These are phyloP conservation scores for Podaxis mareebaensis DNA, from an alignment of 768 basidiomycete species.

Conservation along the genomic window DNA sequence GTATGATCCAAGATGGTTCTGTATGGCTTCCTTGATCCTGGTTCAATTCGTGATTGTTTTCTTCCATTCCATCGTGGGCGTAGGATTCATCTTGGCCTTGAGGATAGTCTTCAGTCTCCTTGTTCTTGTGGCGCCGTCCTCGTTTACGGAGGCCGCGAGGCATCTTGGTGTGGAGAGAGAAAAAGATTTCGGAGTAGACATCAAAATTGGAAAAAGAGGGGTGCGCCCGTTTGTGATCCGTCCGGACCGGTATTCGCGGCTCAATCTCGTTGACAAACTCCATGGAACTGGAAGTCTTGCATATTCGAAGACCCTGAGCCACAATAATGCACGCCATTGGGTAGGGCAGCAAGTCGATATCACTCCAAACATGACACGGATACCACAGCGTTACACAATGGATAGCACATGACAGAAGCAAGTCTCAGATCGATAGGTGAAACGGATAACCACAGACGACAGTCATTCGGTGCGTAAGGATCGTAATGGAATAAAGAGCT, in stretches of 20 bases:
- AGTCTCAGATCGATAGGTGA: not conserved
- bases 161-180: conserved; percentile 38
- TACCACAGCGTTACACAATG: too few species aligned
- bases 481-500: not conserved
- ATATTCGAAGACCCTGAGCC: too few species aligned
- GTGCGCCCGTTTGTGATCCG: conserved; percentile 1
- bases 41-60: conserved; percentile 19
- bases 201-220: not conserved
- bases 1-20: conserved; percentile 74
- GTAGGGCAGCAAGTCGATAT: too few species aligned
- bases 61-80: conserved; percentile 4
- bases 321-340: too few species aligned
- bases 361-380: too few species aligned
- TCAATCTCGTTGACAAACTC: not conserved
- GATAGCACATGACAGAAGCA: too few species aligned
- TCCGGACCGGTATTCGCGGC: conserved; percentile 2
- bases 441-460: not conserved
- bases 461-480: not conserved
- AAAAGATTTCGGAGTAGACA: not conserved
- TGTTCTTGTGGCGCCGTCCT: conserved; percentile 73
- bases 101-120: conserved; percentile 26
- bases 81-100: conserved; percentile 13
- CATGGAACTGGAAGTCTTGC: not conserved
- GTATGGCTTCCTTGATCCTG: conserved; percentile 23
- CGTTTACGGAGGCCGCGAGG: conserved; percentile 75